phyloP scores from a whole-genome alignment of 768 basidiomycete genomes.

The Mycena rosella region DNA sequence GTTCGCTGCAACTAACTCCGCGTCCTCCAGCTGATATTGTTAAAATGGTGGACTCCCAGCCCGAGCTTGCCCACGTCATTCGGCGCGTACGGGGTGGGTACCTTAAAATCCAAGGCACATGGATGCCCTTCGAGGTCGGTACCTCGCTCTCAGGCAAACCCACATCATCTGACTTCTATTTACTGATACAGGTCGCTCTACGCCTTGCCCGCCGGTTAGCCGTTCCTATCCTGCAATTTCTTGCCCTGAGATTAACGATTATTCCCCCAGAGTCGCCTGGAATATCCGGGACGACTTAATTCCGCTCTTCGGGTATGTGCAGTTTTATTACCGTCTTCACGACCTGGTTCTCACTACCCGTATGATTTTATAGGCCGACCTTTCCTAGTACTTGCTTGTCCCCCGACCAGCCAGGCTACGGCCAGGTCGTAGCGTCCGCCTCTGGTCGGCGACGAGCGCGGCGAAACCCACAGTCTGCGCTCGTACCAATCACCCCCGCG shows the following conservation, averaged over 20 bases:
- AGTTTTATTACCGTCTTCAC: conserved; percentile 5
- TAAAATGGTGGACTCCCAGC: conserved; percentile 93
- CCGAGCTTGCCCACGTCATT: conserved; percentile 85
- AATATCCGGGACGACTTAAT: conserved; percentile 87
- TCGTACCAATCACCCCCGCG: conserved; percentile 34
- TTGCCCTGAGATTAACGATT: conserved; percentile 21
- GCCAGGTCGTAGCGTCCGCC: conserved; percentile 78
- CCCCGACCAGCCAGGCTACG: conserved; percentile 89
- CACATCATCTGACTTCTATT: conserved; percentile 23
- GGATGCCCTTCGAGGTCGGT: conserved; percentile 92
- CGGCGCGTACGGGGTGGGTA: conserved; percentile 89
- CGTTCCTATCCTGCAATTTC: conserved; percentile 25
- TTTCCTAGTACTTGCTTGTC: conserved; percentile 88
- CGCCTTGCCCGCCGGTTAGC: conserved; percentile 83
- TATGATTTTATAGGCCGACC: conserved; percentile 69
- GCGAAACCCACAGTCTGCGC: conserved; percentile 59
- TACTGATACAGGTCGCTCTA: conserved; percentile 75
- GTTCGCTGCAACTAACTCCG: neutral
- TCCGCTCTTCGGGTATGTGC: conserved; percentile 85
- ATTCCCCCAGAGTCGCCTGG: conserved; percentile 81
- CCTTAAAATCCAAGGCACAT: conserved; percentile 93
- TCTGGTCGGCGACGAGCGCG: conserved; percentile 73
- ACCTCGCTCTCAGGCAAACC: neutral
- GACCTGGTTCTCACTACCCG: neutral
- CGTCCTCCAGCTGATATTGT: conserved; percentile 82